These are phyloP conservation scores for Zygosaccharomyces siamensis DNA, from an alignment of 805 yeast species.

Conservation along the genomic window DNA sequence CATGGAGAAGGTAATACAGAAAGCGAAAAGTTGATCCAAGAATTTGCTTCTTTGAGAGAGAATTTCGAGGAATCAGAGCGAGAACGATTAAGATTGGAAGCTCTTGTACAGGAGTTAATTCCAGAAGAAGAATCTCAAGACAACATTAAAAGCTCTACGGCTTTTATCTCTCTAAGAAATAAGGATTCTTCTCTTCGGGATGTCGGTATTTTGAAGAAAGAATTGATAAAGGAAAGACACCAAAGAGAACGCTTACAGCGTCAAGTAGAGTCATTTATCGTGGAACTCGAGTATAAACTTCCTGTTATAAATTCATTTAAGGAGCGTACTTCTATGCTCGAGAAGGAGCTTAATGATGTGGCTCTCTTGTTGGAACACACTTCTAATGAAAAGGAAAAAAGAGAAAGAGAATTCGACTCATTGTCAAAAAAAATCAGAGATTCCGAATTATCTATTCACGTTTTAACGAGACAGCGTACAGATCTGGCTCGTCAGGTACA, in stretches of 20 bases:
- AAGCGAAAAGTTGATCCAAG: conserved; percentile 32
- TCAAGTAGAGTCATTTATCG: conserved; percentile 66
- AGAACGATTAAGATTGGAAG: conserved; percentile 39
- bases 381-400: conserved; percentile 44
- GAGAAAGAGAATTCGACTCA: conserved; percentile 26
- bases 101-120: conserved; percentile 42
- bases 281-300: conserved; percentile 71
- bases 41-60: conserved; percentile 25
- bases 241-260: conserved; percentile 65
- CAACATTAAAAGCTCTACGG: conserved; percentile 3
- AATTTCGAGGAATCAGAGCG: conserved; percentile 35
- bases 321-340: conserved; percentile 51
- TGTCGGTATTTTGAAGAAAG: conserved; percentile 57
- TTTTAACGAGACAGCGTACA: conserved; percentile 51
- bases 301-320: conserved; percentile 69
- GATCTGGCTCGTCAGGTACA: conserved; percentile 86
- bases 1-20: conserved; percentile 30
- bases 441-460: conserved; percentile 35
- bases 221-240: conserved; percentile 61
- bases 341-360: conserved; percentile 52
- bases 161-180: conserved; percentile 13
- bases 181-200: conserved; percentile 39
- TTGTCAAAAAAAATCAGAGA: conserved; percentile 24
- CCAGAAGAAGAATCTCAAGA: conserved; percentile 14
- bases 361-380: conserved; percentile 51